Evolutionary conservation across 2,329 filamentous ascomycete genomes (phyloP).

Genomic region (Endothia cerciana): DNA sequence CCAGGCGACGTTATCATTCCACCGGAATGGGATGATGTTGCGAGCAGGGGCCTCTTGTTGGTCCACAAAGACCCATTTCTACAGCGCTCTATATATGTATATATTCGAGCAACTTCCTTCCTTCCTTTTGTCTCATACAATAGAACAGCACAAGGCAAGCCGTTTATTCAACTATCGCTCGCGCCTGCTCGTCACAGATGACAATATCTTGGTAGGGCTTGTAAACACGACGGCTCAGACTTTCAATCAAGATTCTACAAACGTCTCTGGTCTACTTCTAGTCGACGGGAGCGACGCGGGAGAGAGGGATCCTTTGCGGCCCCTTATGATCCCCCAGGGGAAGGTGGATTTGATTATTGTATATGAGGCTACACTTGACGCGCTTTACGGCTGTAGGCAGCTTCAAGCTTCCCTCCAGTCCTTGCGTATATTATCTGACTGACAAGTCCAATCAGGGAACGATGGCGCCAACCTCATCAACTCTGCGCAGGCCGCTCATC

Average conservation of each 20-base stretch:
- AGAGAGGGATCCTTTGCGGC: constrained; percentile 38
- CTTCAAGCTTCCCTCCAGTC: background rate
- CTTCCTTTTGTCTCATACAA: too few relatives aligned
- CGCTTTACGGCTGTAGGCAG: constrained; percentile 23
- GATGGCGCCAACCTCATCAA: constrained; percentile 5
- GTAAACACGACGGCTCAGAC: constrained; percentile 32
- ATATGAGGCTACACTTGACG: constrained; percentile 38
- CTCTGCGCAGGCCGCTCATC: background rate
- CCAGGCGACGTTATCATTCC: background rate
- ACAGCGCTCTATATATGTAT: too few relatives aligned
- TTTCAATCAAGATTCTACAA: constrained; percentile 36
- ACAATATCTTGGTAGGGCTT: constrained; percentile 22
- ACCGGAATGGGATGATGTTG: background rate
- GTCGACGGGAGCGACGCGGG: constrained; percentile 39
- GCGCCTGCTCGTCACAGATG: too few relatives aligned
- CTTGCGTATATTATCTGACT: background rate
- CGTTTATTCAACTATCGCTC: too few relatives aligned
- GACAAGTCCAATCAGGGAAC: background rate
- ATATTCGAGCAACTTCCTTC: too few relatives aligned
- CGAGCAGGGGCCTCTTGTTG: too few relatives aligned
- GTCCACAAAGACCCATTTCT: too few relatives aligned
- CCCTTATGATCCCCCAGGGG: constrained; percentile 36
- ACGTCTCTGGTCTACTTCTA: constrained; percentile 34
- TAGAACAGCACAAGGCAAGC: too few relatives aligned
- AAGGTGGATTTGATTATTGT: constrained; percentile 38